Conservation (phyloP, 2,329 filamentous ascomycete genomes). For the Geosmithia morbida region DNA sequence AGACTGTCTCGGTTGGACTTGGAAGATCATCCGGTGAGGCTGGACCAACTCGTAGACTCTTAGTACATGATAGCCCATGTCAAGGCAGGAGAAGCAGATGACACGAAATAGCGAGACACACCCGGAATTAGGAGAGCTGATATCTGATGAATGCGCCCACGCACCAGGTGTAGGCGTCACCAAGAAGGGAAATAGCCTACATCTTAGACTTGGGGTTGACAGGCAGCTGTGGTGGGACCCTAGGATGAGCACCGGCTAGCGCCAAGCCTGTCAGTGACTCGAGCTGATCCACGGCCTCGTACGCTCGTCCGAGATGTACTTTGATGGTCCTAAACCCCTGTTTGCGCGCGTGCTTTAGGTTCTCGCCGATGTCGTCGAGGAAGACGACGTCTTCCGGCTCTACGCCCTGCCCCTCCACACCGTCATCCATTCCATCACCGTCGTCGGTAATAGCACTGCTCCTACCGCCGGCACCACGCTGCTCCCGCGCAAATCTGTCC, state of each 20-base stretch:
- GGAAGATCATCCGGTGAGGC: no score
- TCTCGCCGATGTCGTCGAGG: conserved; percentile 88
- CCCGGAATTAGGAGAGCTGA: no score
- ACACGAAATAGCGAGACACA: no score
- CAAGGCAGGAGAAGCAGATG: no score
- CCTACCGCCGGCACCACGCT: no score
- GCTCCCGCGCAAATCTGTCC: conserved; percentile 36
- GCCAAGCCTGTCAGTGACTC: conserved; percentile 59
- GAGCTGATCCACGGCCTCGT: conserved; percentile 68
- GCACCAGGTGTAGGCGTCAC: background rate
- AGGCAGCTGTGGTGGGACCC: conserved; percentile 18
- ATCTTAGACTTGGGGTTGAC: conserved; percentile 26
- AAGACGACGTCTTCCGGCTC: conserved; percentile 62
- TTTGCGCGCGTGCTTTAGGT: conserved; percentile 64
- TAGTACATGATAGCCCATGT: no score
- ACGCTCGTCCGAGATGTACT: conserved; percentile 63
- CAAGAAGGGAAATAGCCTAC: conserved; percentile 2
- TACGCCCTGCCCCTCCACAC: conserved; percentile 24
- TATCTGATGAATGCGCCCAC: no score
- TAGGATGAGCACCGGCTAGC: conserved; percentile 41
- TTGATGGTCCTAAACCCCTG: conserved; percentile 74
- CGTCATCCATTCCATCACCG: no score
- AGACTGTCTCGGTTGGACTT: no score
- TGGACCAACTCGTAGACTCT: no score
- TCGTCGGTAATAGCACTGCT: no score